Evolutionary conservation across 345 rosid genomes (phyloP), one percentile per base, ranked within the genome.

Genomic region (Pistacia vera): DNA sequence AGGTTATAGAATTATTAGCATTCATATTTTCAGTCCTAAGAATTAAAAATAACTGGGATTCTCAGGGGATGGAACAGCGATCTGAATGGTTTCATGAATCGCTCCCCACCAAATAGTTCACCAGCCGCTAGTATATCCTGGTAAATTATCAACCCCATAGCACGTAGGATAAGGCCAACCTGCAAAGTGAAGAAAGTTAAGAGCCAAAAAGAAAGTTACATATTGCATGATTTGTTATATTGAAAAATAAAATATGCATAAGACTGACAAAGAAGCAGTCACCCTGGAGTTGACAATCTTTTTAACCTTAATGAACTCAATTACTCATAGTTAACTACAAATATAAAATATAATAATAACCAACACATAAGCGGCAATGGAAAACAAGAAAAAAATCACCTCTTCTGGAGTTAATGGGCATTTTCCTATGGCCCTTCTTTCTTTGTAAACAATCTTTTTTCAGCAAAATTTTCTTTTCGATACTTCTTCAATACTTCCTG

Each of bases 91-190:
- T 87, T 89, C 97, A 94, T 90, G 78, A 92, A 97, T 76, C 85
- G 75, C 79, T 94, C 92, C 70, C 98, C 99, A 64, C 99, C 99
- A 87, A 92, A 94, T 72, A 97, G 81, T 59, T 94, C 97, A 68
- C 99, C 98, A 41, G 99, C 97, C 63, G 99, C 99, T 81, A 97
- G 81, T 90, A 92, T 83, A 97, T 91, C 80, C 91, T 83, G 63
- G 98, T 91, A 77, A 83, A 85, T 97, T 94, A 84, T 89, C 91
- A 68, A 97, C 30, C 92, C 93, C 97, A 94, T 87, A 65, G 97
- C 97, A 72, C 82, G 92, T 78, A 97, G 83, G 78, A 94, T 80
- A 79, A 94, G 94, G 68, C 97, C 98, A 81, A 97, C 99, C 98
- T 97, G 88, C 83, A 87, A 57, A 57, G 66, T 35, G 35, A 79